Base-by-base conservation (phyloP, 2,329 filamentous ascomycete species). In the Aureobasidium uvarum region DNA sequence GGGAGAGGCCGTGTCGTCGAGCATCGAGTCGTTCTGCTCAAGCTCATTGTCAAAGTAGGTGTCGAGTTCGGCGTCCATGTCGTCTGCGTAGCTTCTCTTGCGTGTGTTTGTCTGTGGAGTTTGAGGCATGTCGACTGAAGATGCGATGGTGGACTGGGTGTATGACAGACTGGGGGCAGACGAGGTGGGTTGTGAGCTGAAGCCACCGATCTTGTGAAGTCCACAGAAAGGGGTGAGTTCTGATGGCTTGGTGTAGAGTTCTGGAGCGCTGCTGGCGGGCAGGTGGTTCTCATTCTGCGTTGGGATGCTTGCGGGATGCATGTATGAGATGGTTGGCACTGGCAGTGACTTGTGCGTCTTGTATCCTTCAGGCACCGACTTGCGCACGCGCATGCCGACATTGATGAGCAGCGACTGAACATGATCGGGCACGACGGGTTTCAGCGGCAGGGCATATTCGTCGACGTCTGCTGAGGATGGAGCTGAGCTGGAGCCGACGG, bases 341-440 rank as follows among this genome's bases (percentile, higher is more conserved):
- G 63, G 63, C 33, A 74, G 36, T 2, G 73, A 80, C 67, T 78
- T 75, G 76, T 84, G 84, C 1, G 91, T 96, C 80, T 96, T 96
- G 83, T 97, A 97, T 67, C 94, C 94, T 75, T 97, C 93, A 0
- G 92, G 89, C 8, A 98, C 90, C 13, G 90, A 90, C 80, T 98
- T 98, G 74, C 94, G 89, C 59, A 98, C 85, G 28, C 94, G 89
- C 92, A 97, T 97, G 72, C 94, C 94, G 69, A 98, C 94, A 72
- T 85, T 91, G 48, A 97, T 82, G n/a, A 98, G 87, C 68, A 90
- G 90, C 41, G 92, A 84, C 77, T 96, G 91, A 38, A 96, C 83
- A 8, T 81, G 81, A 28, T 83, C 77, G 1, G 91, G 87, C 16
- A 93, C 81, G 4, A 75, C 71, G 3, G 86, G 85, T 8, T 36